Conservation (phyloP, 2,329 filamentous ascomycete species). For the Cercospora beticola region DNA sequence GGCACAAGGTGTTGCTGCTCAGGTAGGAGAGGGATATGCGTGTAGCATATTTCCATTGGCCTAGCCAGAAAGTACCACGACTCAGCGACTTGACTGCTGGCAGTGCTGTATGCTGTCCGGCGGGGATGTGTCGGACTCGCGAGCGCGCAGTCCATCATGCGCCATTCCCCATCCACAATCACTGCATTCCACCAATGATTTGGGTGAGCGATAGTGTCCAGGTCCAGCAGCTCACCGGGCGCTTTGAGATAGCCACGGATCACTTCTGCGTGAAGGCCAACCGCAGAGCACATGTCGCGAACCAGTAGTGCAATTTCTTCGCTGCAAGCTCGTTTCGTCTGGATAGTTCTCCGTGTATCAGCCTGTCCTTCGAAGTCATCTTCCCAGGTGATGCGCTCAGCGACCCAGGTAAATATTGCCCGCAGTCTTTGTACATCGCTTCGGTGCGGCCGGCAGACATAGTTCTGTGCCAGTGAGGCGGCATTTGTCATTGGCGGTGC, state of each 20-base stretch:
- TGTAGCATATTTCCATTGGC: constrained; percentile 90
- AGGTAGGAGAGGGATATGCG: constrained; percentile 84
- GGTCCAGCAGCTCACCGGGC: constrained; percentile 79
- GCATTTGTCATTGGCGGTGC: constrained; percentile 81
- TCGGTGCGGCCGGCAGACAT: constrained; percentile 89
- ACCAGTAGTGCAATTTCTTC: constrained; percentile 89
- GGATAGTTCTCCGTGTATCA: constrained; percentile 79
- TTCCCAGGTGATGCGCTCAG: constrained; percentile 94
- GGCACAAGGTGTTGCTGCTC: constrained; percentile 92
- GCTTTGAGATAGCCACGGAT: constrained; percentile 87
- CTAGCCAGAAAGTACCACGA: constrained; percentile 90
- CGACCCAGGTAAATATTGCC: constrained; percentile 95
- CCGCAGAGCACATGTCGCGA: constrained; percentile 87
- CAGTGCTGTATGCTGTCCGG: constrained; percentile 73
- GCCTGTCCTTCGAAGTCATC: constrained; percentile 86
- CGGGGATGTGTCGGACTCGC: constrained; percentile 88
- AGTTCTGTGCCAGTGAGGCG: constrained; percentile 79
- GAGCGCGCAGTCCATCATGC: constrained; percentile 90
- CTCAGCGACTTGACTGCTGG: constrained; percentile 69
- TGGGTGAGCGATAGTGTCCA: constrained; percentile 76
- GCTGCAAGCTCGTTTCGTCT: constrained; percentile 77
- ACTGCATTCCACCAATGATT: constrained; percentile 99
- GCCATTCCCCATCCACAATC: constrained; percentile 90
- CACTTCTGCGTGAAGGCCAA: constrained; percentile 83
- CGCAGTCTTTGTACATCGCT: constrained; percentile 90